Base-by-base conservation (phyloP, 768 basidiomycete species). In the Gymnopilus junonius region DNA sequence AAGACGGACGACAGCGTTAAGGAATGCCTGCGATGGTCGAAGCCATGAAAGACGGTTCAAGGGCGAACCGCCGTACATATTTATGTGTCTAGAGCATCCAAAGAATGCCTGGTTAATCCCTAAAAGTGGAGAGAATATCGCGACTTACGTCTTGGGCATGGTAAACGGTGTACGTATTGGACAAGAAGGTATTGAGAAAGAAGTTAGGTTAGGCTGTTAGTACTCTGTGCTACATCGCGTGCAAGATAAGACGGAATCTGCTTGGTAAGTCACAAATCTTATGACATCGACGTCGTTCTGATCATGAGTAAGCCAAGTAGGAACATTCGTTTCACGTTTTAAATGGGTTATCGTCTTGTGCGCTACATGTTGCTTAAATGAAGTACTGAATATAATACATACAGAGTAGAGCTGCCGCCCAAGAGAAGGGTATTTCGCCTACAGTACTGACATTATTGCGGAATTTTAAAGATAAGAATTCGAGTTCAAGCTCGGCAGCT, bases 31-130 rank as follows among this genome's bases (percentile, higher is more conserved):
- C 14, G 92, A 93, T 3, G 87, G 75, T 27, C 93, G 83, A 35
- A 95, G 82, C 88, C 95, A 95, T 1, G 91, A 88, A 20, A 94
- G 81, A 15, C 93, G 88, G 73, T 94, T 94, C 32, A 94, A 76
- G 43, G 91, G 87, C 58, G 92, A 91, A 40, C 90, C 89, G 7
- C 79, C 75, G 67, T 78, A 83, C 68, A 76, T 73, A 63, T 82
- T 81, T 31, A 78, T 71, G 62, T 71, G 73, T 55, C 75, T 77
- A 55, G 31, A n/a, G n/a, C n/a, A n/a, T n/a, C n/a, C n/a, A n/a
- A n/a, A n/a, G n/a, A 59, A 53, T 25, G 21, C 11, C 10, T 21
- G 17, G 8, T 62, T 27, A 50, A 53, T 48, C 12, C 31, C 29
- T 43, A 39, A 58, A 15, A 15, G 12, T 21, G 17, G 8, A 17